Base-by-base conservation (phyloP, 1,139 yeast species). In the Debaryomycetaceae sp. region DNA sequence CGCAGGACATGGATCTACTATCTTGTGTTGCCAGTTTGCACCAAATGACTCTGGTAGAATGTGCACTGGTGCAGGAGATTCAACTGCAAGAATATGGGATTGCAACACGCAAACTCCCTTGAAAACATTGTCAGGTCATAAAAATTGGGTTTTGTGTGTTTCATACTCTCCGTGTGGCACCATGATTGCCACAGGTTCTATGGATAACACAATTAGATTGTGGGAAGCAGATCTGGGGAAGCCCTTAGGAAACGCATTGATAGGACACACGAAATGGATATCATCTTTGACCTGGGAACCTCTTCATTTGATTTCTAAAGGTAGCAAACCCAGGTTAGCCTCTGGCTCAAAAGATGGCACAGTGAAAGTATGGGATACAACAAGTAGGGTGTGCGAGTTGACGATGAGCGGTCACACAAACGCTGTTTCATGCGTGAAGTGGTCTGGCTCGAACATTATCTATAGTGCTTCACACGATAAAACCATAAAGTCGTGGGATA, bases 51-150 rank as follows among this genome's bases (percentile, higher is more conserved):
- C 95, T 11, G 78, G 93, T 5, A 73, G 91, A 53, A 83, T 93
- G 85, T 95, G 89, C 40, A 86, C 97, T 0, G 99, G 99, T 39
- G 90, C 97, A 6, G 99, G 99, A 39, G 99, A 93, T 63, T 81
- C 87, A 38, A 91, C 98, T n/a, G 98, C 98, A 4, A 76, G 98
- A 59, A 81, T 93, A 43, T 93, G 99, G 99, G 98, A 91, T 65
- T 87, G 97, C 64, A 87, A 89, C 58, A 91, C 98, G 0, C 95
- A 88, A 57, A 93, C 99, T 0, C 97, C 97, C 5, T 70, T 83
- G 59, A 78, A 81, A 49, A 88, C 96, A 0, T 71, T 95, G 44
- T 60, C 73, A 13, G 99, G 99, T 0, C 99, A 93, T 60, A 71
- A 82, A 14, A 90, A 90, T 67, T 95, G 98, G 97, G 98, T 93